Conservation (phyloP, 257 asterid species). For the Catharanthus roseus region DNA sequence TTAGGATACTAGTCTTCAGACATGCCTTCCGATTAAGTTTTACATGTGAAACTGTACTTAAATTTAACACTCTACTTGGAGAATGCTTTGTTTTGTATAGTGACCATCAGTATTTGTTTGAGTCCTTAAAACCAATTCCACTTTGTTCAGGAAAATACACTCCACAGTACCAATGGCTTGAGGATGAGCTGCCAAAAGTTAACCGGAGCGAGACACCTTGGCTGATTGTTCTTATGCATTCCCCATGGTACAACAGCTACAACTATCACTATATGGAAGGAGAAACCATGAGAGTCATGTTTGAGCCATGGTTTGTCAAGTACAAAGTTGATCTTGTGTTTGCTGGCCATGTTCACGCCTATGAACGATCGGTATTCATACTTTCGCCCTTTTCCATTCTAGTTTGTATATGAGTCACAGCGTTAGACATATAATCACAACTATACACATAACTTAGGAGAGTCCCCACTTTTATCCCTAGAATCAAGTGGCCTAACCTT, state of each 20-base stretch:
- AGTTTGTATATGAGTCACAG: not conserved
- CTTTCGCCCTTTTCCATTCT: not conserved
- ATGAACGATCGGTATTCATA: conserved; percentile 67
- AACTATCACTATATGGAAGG: conserved; percentile 85
- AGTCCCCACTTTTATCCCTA: not conserved
- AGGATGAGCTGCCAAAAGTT: conserved; percentile 64
- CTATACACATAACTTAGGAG: not conserved
- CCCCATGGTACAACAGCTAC: conserved; percentile 97
- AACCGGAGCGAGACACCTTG: conserved; percentile 84
- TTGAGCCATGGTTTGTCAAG: conserved; percentile 64
- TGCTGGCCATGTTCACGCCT: conserved; percentile 95
- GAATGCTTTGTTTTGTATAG: not conserved
- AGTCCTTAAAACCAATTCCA: not conserved
- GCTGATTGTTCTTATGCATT: conserved; percentile 76
- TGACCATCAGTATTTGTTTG: not conserved
- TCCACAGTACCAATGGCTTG: conserved; percentile 74
- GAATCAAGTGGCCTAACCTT: not conserved
- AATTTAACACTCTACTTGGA: not conserved
- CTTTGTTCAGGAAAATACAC: conserved; percentile 64
- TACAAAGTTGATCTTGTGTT: conserved; percentile 81
- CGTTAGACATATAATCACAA: not conserved
- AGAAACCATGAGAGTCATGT: conserved; percentile 93
- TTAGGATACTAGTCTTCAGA: not conserved
- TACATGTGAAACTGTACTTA: not conserved
- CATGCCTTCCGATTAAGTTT: not conserved